Evolutionary conservation across 2,329 filamentous ascomycete species (phyloP).

Genomic region (Akanthomyces uredinophilus): DNA sequence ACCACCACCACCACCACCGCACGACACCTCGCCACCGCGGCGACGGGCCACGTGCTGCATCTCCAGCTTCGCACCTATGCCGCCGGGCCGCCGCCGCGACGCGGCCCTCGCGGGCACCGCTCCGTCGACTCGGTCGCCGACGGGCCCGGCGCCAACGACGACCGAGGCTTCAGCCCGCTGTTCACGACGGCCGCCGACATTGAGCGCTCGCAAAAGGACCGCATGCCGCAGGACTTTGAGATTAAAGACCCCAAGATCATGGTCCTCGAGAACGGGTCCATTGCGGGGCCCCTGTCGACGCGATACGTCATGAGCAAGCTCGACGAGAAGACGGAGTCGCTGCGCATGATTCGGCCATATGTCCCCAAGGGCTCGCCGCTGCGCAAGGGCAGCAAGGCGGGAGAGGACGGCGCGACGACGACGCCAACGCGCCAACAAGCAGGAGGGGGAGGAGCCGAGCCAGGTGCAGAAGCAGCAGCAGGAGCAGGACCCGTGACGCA

Average conservation of each 20-base stretch:
- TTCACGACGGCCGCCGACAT: conserved; percentile 32
- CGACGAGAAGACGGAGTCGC: conserved; percentile 29
- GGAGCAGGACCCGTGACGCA: conserved; percentile 4
- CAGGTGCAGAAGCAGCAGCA: background rate
- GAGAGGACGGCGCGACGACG: background rate
- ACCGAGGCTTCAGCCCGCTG: conserved; percentile 27
- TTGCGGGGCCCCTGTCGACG: conserved; percentile 36
- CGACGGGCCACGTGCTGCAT: conserved; percentile 16
- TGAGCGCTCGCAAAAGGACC: conserved; percentile 30
- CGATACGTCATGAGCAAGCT: conserved; percentile 36
- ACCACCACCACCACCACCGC: background rate
- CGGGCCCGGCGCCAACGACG: conserved; percentile 17
- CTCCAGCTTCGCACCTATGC: conserved; percentile 20
- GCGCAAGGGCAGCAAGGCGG: background rate
- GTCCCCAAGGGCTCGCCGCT: conserved; percentile 23
- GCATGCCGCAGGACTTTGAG: conserved; percentile 38
- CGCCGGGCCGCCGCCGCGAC: conserved; percentile 8
- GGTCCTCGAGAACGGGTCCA: conserved; percentile 35
- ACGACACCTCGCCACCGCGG: conserved; percentile 13
- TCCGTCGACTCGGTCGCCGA: conserved; percentile 2
- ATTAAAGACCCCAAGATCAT: conserved; percentile 40
- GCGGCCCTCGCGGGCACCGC: background rate
- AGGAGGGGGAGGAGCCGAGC: conserved; percentile 16
- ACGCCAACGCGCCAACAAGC: no score
- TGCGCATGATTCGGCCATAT: conserved; percentile 39